Base-by-base conservation (phyloP, 225 moss, liverwort and hornwort genomes). In the Physcomitrium patens region DNA sequence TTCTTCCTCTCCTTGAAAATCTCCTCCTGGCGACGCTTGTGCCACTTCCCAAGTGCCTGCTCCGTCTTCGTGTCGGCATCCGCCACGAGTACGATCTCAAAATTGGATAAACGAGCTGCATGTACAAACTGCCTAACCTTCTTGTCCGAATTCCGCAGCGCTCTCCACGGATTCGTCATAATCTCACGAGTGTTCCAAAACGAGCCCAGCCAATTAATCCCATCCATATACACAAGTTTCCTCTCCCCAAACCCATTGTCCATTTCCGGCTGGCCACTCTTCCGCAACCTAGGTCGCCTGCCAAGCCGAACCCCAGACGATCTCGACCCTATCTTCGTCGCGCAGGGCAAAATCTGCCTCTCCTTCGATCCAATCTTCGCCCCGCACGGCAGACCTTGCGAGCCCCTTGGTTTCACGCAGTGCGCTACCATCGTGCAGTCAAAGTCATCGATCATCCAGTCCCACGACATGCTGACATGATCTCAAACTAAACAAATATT, bases 141-240 rank as follows among this genome's bases (percentile, higher is more conserved):
- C 53, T 67, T 66, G 3, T 73, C 60, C 6, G 72, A 47, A 28
- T 48, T 67, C 15, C 43, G 24, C 23, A 61, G 60, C 9, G 73
- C 73, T 7, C 67, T 26, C 79, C 79, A 79, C 7, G 57, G 71
- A 66, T 72, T 71, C 15, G 4, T 52, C 51, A 13, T 42, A 9
- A 52, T 19, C 55, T 47, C 57, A 15, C 53, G 3, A 1, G 68
- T 28, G n/a, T 68, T 64, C 73, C 67, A 79, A 9, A 79, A 73
- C n/a, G 55, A 50, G 0, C 51, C 31, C 43, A 68, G 7, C 67
- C 79, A 79, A 15, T 74, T 73, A 0, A 79, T 63, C 16, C 10
- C 73, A 20, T 79, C 73, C 73, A 79, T 73, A 62, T 43, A 79
- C 31, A 76, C 3, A 20, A 57, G 2, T 46, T 27, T 74, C 46